Evolutionary conservation across 2,329 filamentous ascomycete species (phyloP).

Genomic region (Aureobasidium sp.): DNA sequence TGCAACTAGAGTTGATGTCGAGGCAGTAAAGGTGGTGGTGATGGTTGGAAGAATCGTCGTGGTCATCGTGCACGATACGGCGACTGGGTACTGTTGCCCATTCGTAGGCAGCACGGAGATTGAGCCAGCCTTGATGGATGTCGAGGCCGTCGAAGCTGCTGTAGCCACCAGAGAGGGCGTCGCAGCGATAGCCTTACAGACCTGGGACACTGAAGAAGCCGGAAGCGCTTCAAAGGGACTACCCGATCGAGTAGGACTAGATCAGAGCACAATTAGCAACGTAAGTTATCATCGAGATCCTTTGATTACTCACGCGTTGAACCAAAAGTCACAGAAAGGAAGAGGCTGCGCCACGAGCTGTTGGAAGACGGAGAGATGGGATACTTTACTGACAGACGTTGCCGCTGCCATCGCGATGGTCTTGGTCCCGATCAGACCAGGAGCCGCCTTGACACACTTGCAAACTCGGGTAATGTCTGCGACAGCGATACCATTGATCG

Average conservation of each 20-base stretch:
- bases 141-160: no score
- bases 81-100: neutral
- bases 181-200: conserved; percentile 10
- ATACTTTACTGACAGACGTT: neutral
- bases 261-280: neutral
- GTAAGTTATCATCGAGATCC: no score
- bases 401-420: conserved; percentile 10
- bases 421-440: neutral
- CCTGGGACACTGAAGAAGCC: neutral
- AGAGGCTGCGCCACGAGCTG: conserved; percentile 18
- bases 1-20: no score
- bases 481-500: neutral
- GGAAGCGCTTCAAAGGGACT: conserved; percentile 9
- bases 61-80: neutral
- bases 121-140: no score
- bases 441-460: conserved; percentile 5
- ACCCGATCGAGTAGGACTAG: neutral
- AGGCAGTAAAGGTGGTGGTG: neutral
- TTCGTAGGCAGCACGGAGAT: neutral
- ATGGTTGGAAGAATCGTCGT: neutral
- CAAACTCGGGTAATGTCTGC: conserved; percentile 9
- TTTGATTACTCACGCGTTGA: neutral
- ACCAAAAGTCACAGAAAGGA: conserved; percentile 20
- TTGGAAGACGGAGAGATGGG: neutral
- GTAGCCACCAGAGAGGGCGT: neutral